A percentile compares a stretch with the other conserved stretches of the same genome.
These are phyloP conservation scores for Chimonanthus praecox DNA, from an alignment of 164 flowering plant genomes.

Conservation along the genomic window DNA sequence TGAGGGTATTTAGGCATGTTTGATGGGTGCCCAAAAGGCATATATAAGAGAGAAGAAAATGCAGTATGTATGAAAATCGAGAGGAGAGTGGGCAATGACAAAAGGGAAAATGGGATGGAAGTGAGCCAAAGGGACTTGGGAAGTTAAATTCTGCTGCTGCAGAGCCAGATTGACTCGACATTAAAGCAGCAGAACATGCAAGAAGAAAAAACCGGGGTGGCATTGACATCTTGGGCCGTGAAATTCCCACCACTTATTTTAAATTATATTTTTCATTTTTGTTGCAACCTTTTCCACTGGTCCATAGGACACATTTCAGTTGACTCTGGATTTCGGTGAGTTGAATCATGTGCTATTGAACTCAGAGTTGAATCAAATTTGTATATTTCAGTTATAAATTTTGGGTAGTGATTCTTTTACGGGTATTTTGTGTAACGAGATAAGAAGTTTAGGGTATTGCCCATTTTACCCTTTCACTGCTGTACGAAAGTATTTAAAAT, in stretches of 20 bases:
- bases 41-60: not conserved
- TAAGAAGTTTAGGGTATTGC: too few species aligned
- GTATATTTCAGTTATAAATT: too few species aligned
- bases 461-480: too few species aligned
- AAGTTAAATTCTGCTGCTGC: conserved; percentile 8
- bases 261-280: too few species aligned
- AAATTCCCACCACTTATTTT: not conserved
- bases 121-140: conserved; percentile 1
- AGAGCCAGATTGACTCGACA: not conserved
- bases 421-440: too few species aligned
- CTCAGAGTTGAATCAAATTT: not conserved
- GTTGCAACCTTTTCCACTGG: not conserved
- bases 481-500: too few species aligned
- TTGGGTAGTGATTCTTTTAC: too few species aligned
- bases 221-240: not conserved
- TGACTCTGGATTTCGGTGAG: not conserved
- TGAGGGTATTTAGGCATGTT: not conserved
- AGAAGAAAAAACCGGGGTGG: not conserved
- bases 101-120: not conserved
- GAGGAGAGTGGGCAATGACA: not conserved
- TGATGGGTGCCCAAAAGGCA: conserved; percentile 3
- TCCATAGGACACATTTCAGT: not conserved
- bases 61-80: not conserved
- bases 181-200: conserved; percentile 4
- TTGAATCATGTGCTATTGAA: not conserved